Evolutionary conservation across 495 filamentous ascomycete genomes (phyloP).

Genomic region (Trichoderma asperelloides): DNA sequence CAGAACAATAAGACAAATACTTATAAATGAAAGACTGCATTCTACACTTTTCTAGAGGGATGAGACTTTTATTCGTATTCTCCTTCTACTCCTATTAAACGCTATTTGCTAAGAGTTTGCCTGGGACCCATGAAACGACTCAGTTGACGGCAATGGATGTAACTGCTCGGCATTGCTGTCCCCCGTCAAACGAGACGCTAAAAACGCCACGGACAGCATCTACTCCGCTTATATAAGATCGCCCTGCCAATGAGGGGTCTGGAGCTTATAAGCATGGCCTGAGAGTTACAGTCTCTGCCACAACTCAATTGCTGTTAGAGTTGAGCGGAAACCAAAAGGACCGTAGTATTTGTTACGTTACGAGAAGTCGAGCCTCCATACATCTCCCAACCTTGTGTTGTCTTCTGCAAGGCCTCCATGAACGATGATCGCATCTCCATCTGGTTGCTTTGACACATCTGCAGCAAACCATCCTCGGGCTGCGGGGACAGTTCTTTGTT

Average conservation of each 20-base stretch:
- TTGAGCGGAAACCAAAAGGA: neutral
- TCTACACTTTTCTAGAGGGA: too few species aligned
- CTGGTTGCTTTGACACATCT: constrained; percentile 17
- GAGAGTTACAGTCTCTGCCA: too few species aligned
- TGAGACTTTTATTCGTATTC: too few species aligned
- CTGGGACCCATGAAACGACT: too few species aligned
- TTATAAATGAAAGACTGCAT: too few species aligned
- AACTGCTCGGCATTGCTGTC: neutral
- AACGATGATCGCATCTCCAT: constrained; percentile 8
- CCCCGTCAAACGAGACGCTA: neutral
- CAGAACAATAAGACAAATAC: neutral
- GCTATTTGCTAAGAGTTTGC: too few species aligned
- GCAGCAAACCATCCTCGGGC: constrained; percentile 32
- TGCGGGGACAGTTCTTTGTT: constrained; percentile 17
- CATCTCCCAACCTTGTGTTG: constrained; percentile 9
- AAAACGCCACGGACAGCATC: neutral
- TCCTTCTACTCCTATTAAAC: too few species aligned
- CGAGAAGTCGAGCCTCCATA: constrained; percentile 11
- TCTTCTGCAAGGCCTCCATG: constrained; percentile 13
- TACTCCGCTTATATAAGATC: neutral
- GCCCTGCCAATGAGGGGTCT: neutral
- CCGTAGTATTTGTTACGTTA: constrained; percentile 1
- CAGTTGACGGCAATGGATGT: neutral
- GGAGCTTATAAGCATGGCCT: neutral
- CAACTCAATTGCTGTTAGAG: neutral